Evolutionary conservation across 176 grass and related monocot species (phyloP).

Genomic region (Tillandsia fasciculata): DNA sequence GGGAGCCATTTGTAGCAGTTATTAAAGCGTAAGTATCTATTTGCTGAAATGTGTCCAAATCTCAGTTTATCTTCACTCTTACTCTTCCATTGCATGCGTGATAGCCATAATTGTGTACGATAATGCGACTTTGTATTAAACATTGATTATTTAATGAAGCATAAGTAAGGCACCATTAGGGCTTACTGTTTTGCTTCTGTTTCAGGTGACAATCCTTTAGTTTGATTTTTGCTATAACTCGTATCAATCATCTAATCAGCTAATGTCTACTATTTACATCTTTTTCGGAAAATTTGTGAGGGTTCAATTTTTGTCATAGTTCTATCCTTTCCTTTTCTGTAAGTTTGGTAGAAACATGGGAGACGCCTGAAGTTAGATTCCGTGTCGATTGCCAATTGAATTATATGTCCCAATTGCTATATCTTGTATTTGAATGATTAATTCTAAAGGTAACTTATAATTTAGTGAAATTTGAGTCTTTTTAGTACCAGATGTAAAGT

Average conservation of each 20-base stretch:
- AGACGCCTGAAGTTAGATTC: background rate
- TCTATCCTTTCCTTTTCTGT: background rate
- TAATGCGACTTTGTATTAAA: background rate
- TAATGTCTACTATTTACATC: background rate
- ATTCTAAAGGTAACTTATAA: background rate
- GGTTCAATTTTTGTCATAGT: background rate
- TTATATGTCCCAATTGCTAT: background rate
- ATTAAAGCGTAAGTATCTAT: background rate
- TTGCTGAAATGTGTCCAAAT: background rate
- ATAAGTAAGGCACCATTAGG: too few relatives aligned
- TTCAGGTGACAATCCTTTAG: background rate
- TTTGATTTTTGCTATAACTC: background rate
- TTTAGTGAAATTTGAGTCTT: background rate
- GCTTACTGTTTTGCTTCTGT: background rate
- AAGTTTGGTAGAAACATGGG: background rate
- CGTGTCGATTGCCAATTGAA: background rate
- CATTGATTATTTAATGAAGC: background rate
- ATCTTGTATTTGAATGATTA: background rate
- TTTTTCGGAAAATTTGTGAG: background rate
- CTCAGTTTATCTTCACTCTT: background rate
- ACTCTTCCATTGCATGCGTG: background rate
- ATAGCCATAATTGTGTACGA: background rate
- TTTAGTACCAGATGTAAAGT: too few relatives aligned
- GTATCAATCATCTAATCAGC: background rate
- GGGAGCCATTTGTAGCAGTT: background rate